Conservation (phyloP, 768 basidiomycete species). For the Podaxis sp. region DNA sequence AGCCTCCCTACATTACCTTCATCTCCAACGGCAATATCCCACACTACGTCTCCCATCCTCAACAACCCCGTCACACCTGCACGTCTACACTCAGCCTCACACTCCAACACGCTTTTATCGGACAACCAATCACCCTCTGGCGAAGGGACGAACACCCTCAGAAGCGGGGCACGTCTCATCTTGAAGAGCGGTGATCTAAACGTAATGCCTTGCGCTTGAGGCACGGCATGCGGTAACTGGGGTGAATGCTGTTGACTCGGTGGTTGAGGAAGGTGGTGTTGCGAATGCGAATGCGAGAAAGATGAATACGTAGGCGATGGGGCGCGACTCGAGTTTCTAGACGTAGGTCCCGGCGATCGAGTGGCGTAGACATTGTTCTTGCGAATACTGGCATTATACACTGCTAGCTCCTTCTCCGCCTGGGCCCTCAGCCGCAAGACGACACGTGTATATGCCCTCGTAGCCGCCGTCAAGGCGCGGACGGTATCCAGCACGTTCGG, state of each 20-base stretch:
- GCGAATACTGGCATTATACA: slow-evolving; percentile 21
- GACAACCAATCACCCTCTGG: slow-evolving; percentile 87
- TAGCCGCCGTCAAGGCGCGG: slow-evolving; percentile 55
- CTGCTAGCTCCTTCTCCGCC: slow-evolving; percentile 58
- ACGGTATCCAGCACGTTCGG: slow-evolving; percentile 41
- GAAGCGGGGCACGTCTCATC: slow-evolving; percentile 67
- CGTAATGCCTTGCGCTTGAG: slow-evolving; percentile 25
- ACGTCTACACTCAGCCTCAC: slow-evolving; percentile 75
- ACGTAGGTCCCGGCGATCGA: slow-evolving; percentile 27
- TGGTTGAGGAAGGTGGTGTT: slow-evolving; percentile 26
- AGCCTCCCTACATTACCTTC: slow-evolving; percentile 83
- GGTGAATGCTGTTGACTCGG: slow-evolving; percentile 1
- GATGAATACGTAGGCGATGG: slow-evolving; percentile 62
- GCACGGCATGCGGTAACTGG: slow-evolving; percentile 7
- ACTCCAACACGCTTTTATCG: slow-evolving; percentile 77
- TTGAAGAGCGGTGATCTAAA: slow-evolving; percentile 77
- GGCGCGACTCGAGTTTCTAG: slow-evolving; percentile 58
- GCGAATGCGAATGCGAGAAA: slow-evolving; percentile 45
- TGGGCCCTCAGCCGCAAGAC: slow-evolving; percentile 77
- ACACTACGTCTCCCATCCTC: slow-evolving; percentile 78
- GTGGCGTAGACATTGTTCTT: slow-evolving; percentile 20
- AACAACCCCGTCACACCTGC: slow-evolving; percentile 65
- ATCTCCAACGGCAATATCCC: slow-evolving; percentile 85
- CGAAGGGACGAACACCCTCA: slow-evolving; percentile 83
- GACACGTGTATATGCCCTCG: slow-evolving; percentile 78